Evolutionary conservation across 2,329 filamentous ascomycete species (phyloP), one percentile per base, ranked within the genome.

Genomic region (Ceratocystis destructans): DNA sequence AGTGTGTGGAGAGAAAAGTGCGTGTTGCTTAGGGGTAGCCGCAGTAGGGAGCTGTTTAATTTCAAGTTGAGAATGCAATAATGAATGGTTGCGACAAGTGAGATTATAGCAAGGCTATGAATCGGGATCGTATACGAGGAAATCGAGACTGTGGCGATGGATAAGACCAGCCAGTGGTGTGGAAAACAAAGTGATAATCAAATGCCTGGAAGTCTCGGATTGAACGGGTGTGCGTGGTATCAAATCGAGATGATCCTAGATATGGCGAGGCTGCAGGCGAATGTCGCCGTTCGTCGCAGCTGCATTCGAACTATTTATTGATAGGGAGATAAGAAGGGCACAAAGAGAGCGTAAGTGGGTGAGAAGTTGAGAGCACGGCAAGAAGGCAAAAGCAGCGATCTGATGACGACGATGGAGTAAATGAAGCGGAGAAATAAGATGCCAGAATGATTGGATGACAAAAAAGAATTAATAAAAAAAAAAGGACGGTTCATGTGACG

Each of bases 301-400:
- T 48, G 41, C 61, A 63, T 63, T 63, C 61, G 61, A 63, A 45
- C 44, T 46, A 28, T 8, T 64, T 28, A 44, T 53, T 28, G 17
- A 48, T 4, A 22, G 44, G 31, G 31, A 33, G 62, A 64, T 50
- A 20, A 55, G 20, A 37, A 64, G 62, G 41, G 17, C 37, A 41
- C 37, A 41, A 41, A 41, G 37, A 41, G 37, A 41, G 37, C 3
- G 37, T 41, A 4, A 5, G 3, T 15, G 37, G 37, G 37, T 5
- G 37, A 41, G 37, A 41, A 15, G 15, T 10, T 15, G 37, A 15
- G 37, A 41, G 37, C 37, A 15, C 5, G 20, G 22, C 6, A 53
- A 45, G 31, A 33, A 50, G 22, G 33, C 46, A 45, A 53, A 45
- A 20, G 31, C 4, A 55, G 41, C 25, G 25, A 63, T 10, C 15